Conservation (phyloP, 1,139 yeast species). For the Pichia inconspicua region DNA sequence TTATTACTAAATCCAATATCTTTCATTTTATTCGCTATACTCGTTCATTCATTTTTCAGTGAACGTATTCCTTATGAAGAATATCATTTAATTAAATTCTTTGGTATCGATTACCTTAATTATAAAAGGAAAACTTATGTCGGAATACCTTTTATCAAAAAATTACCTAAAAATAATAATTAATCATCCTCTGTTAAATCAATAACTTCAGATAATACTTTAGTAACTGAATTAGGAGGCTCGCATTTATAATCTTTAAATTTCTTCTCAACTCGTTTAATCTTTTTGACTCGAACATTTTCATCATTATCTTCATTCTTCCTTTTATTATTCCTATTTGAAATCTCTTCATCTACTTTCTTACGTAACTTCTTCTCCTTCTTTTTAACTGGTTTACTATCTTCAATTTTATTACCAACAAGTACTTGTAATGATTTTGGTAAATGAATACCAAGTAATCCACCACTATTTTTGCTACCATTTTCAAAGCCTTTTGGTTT, state of each 20-base stretch:
- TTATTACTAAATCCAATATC: conserved; percentile 58
- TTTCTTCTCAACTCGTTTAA: not conserved
- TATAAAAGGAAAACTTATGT: conserved; percentile 48
- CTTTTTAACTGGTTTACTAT: not conserved
- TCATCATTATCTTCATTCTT: not conserved
- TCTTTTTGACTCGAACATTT: not conserved
- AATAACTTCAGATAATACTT: conserved; percentile 7
- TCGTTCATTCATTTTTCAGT: conserved; percentile 61
- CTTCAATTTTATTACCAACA: not conserved
- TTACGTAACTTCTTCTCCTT: not conserved
- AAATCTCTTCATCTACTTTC: not conserved
- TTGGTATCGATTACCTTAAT: conserved; percentile 52
- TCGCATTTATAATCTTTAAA: not conserved
- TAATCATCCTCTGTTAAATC: conserved; percentile 11
- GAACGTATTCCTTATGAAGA: conserved; percentile 69
- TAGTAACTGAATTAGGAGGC: not conserved
- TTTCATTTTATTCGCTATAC: conserved; percentile 36
- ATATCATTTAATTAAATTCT: conserved; percentile 50
- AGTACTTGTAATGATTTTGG: not conserved
- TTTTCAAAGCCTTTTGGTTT: not conserved
- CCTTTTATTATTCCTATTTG: not conserved
- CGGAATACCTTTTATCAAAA: conserved; percentile 50
- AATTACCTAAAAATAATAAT: not conserved
- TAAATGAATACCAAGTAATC: not conserved
- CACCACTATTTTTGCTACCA: not conserved